Conservation (phyloP, 83 land plant species). For the Picea engelmannii region DNA sequence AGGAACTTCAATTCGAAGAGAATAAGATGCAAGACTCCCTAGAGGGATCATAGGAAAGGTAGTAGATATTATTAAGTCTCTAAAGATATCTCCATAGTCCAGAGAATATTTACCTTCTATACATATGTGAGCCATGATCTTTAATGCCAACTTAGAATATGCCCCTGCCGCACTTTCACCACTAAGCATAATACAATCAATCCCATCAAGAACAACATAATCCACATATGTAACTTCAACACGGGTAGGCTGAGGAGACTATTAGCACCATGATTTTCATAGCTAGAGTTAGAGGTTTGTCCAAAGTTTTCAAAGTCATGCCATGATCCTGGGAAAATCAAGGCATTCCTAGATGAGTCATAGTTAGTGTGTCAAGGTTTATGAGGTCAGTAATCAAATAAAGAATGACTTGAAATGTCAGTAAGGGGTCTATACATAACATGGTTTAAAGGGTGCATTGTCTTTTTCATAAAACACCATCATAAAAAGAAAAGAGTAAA, state of each 20-base stretch:
- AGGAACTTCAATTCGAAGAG: conserved; percentile 30
- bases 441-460: too few relatives aligned
- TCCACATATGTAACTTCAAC: conserved; percentile 60
- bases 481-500: too few relatives aligned
- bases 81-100: conserved; percentile 40
- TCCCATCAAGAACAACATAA: conserved; percentile 11
- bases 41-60: conserved; percentile 46
- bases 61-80: conserved; percentile 21
- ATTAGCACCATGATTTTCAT: too few relatives aligned
- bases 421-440: too few relatives aligned
- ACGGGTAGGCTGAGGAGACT: conserved; percentile 48
- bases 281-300: too few relatives aligned
- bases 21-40: conserved; percentile 42
- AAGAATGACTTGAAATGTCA: too few relatives aligned
- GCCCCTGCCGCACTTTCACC: conserved; percentile 58
- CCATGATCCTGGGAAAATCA: too few relatives aligned
- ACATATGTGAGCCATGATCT: conserved; percentile 51
- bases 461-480: too few relatives aligned
- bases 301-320: too few relatives aligned
- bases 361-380: too few relatives aligned
- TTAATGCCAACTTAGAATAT: conserved; percentile 41
- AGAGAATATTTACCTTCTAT: conserved; percentile 43
- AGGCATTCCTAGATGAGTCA: too few relatives aligned
- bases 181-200: conserved; percentile 45
- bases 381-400: too few relatives aligned